These are phyloP conservation scores for Boletus reticulatus DNA, from an alignment of 768 basidiomycete species.

Conservation along the genomic window DNA sequence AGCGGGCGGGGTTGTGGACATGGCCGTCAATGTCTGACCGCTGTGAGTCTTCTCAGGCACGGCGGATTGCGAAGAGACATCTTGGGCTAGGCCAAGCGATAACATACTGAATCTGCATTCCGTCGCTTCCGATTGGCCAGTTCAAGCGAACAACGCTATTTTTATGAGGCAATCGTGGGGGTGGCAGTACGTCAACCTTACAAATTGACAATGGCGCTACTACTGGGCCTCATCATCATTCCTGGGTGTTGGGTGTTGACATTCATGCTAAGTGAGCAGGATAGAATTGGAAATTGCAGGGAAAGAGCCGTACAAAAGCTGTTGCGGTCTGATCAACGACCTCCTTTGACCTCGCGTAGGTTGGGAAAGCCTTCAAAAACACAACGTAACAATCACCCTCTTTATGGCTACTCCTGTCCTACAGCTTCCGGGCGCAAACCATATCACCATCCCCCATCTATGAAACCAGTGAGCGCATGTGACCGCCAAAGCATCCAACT, in stretches of 20 bases:
- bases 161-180: conserved; percentile 2
- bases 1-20: conserved; percentile 19
- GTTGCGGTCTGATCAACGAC: too few species aligned
- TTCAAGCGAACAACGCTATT: neutral
- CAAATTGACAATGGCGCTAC: neutral
- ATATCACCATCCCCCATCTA: conserved; percentile 29
- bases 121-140: conserved; percentile 16
- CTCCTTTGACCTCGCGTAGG: too few species aligned
- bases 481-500: neutral
- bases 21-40: conserved; percentile 11
- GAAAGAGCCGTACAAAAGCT: too few species aligned
- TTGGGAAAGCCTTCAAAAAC: too few species aligned
- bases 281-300: too few species aligned
- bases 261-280: too few species aligned
- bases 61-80: neutral
- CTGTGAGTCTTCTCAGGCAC: conserved; percentile 16
- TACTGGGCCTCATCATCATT: too few species aligned
- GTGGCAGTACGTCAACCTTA: neutral
- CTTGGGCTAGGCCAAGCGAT: neutral
- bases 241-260: too few species aligned
- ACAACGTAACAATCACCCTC: too few species aligned
- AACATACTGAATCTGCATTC: neutral
- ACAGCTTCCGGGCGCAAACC: neutral
- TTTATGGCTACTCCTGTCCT: neutral
- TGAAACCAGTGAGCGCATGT: neutral